Percentiles rank a stretch among this genome's conserved stretches.
phyloP scores from a whole-genome alignment of 805 yeast genomes.

The Yarrowia phangngaensis region DNA sequence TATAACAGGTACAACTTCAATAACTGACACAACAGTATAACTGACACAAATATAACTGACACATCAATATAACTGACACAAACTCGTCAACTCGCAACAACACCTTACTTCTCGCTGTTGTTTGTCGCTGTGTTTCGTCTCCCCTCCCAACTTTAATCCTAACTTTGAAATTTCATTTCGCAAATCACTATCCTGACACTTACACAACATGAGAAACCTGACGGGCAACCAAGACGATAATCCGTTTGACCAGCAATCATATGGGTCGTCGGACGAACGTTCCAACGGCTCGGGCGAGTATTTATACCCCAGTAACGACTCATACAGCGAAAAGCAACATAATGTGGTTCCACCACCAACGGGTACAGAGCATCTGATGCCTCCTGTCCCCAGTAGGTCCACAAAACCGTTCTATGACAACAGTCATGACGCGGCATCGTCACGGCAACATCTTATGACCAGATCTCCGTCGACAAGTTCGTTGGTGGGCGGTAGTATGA shows the following conservation, averaged over 20 bases:
- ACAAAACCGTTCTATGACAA: slow-evolving; percentile 24
- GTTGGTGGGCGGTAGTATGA: slow-evolving; percentile 30
- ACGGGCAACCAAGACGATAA: slow-evolving; percentile 18
- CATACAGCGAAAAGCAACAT: slow-evolving; percentile 1
- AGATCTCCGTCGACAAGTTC: slow-evolving; percentile 12
- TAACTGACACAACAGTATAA: too few species aligned
- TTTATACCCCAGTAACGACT: slow-evolving; percentile 15
- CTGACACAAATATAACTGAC: too few species aligned
- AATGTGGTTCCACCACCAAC: not conserved
- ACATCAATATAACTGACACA: too few species aligned
- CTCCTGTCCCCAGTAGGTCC: slow-evolving; percentile 13
- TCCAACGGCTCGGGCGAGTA: slow-evolving; percentile 25
- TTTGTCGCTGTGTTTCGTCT: too few species aligned
- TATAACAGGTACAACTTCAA: too few species aligned
- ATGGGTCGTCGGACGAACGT: slow-evolving; percentile 23
- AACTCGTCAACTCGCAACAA: too few species aligned
- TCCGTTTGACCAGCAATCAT: slow-evolving; percentile 26
- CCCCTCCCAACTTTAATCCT: too few species aligned
- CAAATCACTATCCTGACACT: not conserved
- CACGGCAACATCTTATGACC: slow-evolving; percentile 18
- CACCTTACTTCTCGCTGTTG: too few species aligned
- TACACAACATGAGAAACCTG: slow-evolving; percentile 15
- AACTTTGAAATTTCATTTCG: too few species aligned
- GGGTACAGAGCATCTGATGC: slow-evolving; percentile 15
- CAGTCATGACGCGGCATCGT: slow-evolving; percentile 14